phyloP scores from a whole-genome alignment of 805 yeast species.

The Saturnispora diversa region DNA sequence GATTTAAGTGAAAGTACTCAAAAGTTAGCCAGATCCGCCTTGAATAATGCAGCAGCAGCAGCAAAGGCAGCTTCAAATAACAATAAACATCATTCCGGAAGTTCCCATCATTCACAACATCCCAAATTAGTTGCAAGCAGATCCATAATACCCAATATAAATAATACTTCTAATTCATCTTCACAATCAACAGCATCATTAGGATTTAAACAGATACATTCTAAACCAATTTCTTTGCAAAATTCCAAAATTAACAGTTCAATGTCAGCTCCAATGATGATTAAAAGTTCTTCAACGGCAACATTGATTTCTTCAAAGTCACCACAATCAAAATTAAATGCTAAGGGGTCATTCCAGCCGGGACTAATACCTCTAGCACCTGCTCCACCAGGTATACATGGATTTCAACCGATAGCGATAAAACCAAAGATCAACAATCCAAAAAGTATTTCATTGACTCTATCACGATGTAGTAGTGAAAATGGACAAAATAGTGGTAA shows the following conservation, averaged over 20 bases:
- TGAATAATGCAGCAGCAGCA: conserved; percentile 3
- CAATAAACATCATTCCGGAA: not conserved
- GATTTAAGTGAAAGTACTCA: conserved; percentile 10
- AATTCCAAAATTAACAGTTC: not conserved
- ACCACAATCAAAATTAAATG: not conserved
- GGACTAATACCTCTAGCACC: conserved; percentile 9
- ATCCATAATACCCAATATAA: not conserved
- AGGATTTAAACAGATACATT: not conserved
- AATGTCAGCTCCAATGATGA: conserved; percentile 1
- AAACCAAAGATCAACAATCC: conserved; percentile 19
- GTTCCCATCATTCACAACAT: too few species aligned
- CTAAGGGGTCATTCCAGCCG: conserved; percentile 5
- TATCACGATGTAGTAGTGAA: conserved; percentile 2
- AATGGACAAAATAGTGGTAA: too few species aligned
- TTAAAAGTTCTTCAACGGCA: conserved; percentile 1
- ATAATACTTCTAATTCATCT: not conserved
- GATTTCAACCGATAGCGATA: conserved; percentile 26
- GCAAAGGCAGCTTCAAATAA: not conserved
- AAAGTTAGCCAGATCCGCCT: conserved; percentile 7
- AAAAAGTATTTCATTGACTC: conserved; percentile 15
- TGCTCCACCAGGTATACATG: conserved; percentile 10
- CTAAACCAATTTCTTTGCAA: not conserved
- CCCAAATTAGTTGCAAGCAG: not conserved
- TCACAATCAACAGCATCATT: not conserved
- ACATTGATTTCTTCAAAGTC: conserved; percentile 1